These are phyloP conservation scores for Polyporus tsugae DNA, from an alignment of 1,284 basidiomycete species.

Conservation along the genomic window DNA sequence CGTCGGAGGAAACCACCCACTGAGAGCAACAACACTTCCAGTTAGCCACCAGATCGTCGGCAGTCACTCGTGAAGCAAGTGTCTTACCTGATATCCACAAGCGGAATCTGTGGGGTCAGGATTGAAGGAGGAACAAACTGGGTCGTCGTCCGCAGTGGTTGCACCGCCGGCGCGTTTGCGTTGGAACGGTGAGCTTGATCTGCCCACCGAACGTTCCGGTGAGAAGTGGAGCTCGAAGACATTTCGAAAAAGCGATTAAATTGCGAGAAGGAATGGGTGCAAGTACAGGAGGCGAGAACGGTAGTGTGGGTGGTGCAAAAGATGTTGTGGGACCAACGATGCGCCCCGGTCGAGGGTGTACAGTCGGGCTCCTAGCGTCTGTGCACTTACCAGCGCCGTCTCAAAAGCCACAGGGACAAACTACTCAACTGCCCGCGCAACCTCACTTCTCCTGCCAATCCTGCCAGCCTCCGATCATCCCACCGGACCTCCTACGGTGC, in stretches of 20 bases:
- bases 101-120: background rate
- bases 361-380: background rate
- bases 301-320: background rate
- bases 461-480: no score
- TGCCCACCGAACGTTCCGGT: background rate
- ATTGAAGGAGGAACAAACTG: background rate
- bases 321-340: background rate
- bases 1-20: background rate
- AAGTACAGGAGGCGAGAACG: background rate
- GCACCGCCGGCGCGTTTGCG: background rate
- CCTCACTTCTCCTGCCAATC: background rate
- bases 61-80: background rate
- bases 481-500: background rate
- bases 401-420: background rate
- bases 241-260: background rate
- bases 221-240: background rate
- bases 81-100: background rate
- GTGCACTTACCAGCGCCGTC: slow-evolving; percentile 1
- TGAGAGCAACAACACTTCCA: background rate
- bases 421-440: background rate
- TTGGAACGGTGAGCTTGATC: background rate
- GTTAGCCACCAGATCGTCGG: background rate
- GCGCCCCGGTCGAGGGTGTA: background rate
- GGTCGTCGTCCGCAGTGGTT: background rate
- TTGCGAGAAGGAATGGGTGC: background rate